A percentile compares a stretch with the other conserved stretches of the same genome.
These are phyloP conservation scores for Thelonectria blattea DNA, from an alignment of 2,329 filamentous ascomycete species.

Conservation along the genomic window DNA sequence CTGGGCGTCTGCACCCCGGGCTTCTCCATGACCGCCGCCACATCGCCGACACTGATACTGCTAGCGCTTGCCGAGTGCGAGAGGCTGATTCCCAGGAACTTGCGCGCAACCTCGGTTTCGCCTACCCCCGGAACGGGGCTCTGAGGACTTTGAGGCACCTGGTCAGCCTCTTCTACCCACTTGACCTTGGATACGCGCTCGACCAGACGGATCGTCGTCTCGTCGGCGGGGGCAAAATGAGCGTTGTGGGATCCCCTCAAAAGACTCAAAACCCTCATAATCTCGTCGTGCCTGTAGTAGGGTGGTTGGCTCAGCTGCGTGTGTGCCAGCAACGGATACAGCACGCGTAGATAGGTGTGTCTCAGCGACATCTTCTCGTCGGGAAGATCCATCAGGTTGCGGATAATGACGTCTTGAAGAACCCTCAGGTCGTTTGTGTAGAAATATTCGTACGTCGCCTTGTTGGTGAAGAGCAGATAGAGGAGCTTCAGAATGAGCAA, in stretches of 20 bases:
- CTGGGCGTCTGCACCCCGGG: conserved; percentile 84
- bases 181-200: conserved; percentile 75
- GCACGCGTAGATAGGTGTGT: conserved; percentile 92
- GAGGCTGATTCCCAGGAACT: conserved; percentile 74
- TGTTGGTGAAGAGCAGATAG: conserved; percentile 93
- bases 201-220: conserved; percentile 79
- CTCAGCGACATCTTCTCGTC: conserved; percentile 78
- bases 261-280: conserved; percentile 76
- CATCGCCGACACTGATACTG: conserved; percentile 75
- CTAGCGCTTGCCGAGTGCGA: conserved; percentile 70
- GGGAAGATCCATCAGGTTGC: conserved; percentile 94
- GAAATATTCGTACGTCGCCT: conserved; percentile 94
- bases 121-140: conserved; percentile 38
- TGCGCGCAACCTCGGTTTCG: conserved; percentile 58
- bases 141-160: neutral
- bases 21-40: conserved; percentile 81
- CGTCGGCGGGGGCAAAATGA: conserved; percentile 82
- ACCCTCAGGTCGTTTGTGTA: conserved; percentile 97
- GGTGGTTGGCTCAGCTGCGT: conserved; percentile 87
- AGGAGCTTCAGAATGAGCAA: conserved; percentile 95
- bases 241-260: conserved; percentile 68
- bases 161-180: conserved; percentile 62
- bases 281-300: conserved; percentile 89
- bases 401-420: conserved; percentile 92
- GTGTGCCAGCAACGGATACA: conserved; percentile 88